Conservation (phyloP, 306 rosid genomes). For the Senna siamea region DNA sequence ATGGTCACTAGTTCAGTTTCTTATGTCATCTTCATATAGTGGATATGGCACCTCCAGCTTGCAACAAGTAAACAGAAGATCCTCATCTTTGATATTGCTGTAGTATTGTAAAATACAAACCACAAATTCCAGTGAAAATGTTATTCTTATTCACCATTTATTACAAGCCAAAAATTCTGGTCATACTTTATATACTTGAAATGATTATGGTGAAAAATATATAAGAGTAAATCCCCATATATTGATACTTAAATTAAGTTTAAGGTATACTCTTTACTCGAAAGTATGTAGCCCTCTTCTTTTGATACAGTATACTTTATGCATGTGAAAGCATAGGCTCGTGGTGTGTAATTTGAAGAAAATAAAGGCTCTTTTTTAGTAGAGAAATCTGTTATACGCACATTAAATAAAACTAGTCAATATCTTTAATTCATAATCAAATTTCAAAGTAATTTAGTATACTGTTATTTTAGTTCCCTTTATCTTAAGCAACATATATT, state of each 20-base stretch:
- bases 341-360: conserved; percentile 1
- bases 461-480: conserved; percentile 6
- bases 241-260: neutral
- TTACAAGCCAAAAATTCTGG: conserved; percentile 22
- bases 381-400: conserved; percentile 11
- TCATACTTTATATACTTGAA: conserved; percentile 17
- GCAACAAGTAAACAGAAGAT: conserved; percentile 70
- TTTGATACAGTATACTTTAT: conserved; percentile 22
- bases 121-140: conserved; percentile 14
- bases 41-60: conserved; percentile 98
- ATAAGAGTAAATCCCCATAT: neutral
- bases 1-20: conserved; percentile 98
- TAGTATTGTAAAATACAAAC: conserved; percentile 16
- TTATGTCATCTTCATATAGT: conserved; percentile 87
- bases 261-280: conserved; percentile 21
- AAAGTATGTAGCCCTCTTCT: conserved; percentile 9
- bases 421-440: neutral
- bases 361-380: conserved; percentile 12
- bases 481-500: conserved; percentile 30
- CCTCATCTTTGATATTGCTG: conserved; percentile 25
- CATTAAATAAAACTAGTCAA: conserved; percentile 24
- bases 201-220: neutral
- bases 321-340: conserved; percentile 11
- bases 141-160: conserved; percentile 13
- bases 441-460: conserved; percentile 18